Evolutionary conservation across 1,139 yeast genomes (phyloP).

Genomic region (Yamadazyma epiphylla): DNA sequence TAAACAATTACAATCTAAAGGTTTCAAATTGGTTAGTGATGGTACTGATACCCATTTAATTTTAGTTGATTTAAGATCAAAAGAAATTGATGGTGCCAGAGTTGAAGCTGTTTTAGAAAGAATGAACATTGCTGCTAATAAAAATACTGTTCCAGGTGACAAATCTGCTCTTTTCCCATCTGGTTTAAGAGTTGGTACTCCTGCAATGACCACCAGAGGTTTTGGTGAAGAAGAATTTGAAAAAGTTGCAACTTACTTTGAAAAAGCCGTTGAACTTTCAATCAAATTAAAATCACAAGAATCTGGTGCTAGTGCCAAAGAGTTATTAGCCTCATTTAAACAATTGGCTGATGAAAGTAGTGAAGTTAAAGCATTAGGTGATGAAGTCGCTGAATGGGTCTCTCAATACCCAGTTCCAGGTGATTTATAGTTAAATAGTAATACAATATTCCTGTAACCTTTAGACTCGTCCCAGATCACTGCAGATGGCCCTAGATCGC

Average conservation of each 20-base stretch:
- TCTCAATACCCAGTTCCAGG: constrained; percentile 77
- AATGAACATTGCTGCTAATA: constrained; percentile 90
- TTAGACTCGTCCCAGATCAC: too few species aligned
- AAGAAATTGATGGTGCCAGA: constrained; percentile 92
- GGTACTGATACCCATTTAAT: constrained; percentile 96
- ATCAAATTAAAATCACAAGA: constrained; percentile 57
- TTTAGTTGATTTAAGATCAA: constrained; percentile 77
- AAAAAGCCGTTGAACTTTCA: constrained; percentile 70
- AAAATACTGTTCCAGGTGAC: constrained; percentile 96
- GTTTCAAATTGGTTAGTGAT: constrained; percentile 78
- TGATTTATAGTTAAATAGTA: constrained; percentile 28
- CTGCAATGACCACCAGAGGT: constrained; percentile 98
- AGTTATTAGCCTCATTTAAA: constrained; percentile 63
- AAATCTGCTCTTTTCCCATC: constrained; percentile 93
- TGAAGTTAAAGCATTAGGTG: constrained; percentile 55
- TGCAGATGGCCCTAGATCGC: too few species aligned
- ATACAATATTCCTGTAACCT: too few species aligned
- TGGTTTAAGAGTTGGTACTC: constrained; percentile 95
- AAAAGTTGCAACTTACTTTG: constrained; percentile 74
- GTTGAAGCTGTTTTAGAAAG: constrained; percentile 88
- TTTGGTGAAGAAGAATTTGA: constrained; percentile 75
- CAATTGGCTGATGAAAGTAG: constrained; percentile 54
- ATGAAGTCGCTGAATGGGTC: constrained; percentile 65
- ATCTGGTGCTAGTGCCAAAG: constrained; percentile 58
- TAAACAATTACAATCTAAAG: constrained; percentile 58